Base-by-base conservation (phyloP, 2,329 filamentous ascomycete species). In the Paracoccidioides lutzii region DNA sequence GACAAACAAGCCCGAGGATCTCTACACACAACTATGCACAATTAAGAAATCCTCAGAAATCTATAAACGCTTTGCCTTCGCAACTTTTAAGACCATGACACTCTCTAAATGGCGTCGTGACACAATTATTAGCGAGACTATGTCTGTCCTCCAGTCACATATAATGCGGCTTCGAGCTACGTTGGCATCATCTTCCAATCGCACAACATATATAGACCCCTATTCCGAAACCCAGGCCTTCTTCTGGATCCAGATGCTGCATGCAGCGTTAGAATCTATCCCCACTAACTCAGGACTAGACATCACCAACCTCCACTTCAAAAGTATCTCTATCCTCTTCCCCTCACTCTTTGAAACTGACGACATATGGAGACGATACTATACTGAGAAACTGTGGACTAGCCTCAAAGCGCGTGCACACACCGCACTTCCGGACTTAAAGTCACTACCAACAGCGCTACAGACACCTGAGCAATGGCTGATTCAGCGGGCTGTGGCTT, bases 291-390 rank as follows among this genome's bases (percentile, higher is more conserved):
- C 22, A 28, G 42, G 52, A 5, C 52, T 54, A 35, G 52, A 54
- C 32, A 46, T 46, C 28, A 35, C 41, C 28, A 44, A 10, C 30
- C 42, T 54, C n/a, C 45, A 4, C 56, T 42, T 58, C 55, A 2
- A 60, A 58, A 28, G 59, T 0, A 65, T 68, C 15, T 63, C 58
- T 9, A 55, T 60, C 0, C 57, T 68, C 0, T 67, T 65, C 14
- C 59, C 56, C 2, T 32, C 45, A 15, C 52, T 54, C 42, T n/a
- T 54, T 8, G 45, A 67, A 2, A 56, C 46, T 0, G 63, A 64
- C 0, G 57, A 62, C 1, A 66, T 66, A 8, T 70, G 67, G 67
- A 55, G 56, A 0, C 32, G 57, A 0, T 62, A 67, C n/a, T 70
- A 70, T 44, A 66, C 61, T 0, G 37, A 41, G 1, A 49, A 57